Base-by-base conservation (phyloP, 176 grass and related monocot genomes). In the Carex cristatella region DNA sequence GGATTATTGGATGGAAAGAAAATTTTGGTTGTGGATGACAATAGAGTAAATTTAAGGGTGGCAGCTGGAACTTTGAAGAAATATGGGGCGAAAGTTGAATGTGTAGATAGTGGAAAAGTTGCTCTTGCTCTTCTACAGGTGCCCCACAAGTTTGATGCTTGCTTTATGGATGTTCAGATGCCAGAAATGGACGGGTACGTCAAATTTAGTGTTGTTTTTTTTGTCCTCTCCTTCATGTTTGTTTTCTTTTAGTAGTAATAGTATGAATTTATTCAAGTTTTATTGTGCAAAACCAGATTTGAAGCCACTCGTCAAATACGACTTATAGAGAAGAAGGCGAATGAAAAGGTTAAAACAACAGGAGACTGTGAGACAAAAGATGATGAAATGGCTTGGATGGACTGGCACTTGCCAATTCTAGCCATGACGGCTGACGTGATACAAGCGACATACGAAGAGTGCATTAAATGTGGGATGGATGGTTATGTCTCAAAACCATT, bases 141-240 rank as follows among this genome's bases (percentile, higher is more conserved):
- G 37, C 97, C 97, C 1, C 86, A 94, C 69, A 94, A 94, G 61
- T 96, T 91, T 82, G 91, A 99, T 90, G 90, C 94, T n/a, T 99
- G 97, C 74, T 92, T 99, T 61, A 99, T 99, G 97, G 97, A 99
- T 89, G 88, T 99, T 87, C 97, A 99, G 82, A 99, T 99, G 97
- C 97, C 97, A 16, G 97, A 95, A 88, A 99, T 99, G 97, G 93
- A 99, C 59, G 97, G 97, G 97, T 99, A 89, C 84, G 93, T 76
- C 81, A 89, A 46, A 53, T 19, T 70, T 65, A 44, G 44, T 49
- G 40, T 49, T 2, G 62, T 86, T 7, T 15, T 70, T 66, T 84
- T 51, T 40, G 4, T 40, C 3, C 32, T 62, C 30, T 3, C 54
- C 30, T 28, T 65, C 13, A n/a, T 28, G 18, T 53, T 28, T 31